phyloP scores from a whole-genome alignment of 163 green algal genomes.

The Prototheca stagnorum region DNA sequence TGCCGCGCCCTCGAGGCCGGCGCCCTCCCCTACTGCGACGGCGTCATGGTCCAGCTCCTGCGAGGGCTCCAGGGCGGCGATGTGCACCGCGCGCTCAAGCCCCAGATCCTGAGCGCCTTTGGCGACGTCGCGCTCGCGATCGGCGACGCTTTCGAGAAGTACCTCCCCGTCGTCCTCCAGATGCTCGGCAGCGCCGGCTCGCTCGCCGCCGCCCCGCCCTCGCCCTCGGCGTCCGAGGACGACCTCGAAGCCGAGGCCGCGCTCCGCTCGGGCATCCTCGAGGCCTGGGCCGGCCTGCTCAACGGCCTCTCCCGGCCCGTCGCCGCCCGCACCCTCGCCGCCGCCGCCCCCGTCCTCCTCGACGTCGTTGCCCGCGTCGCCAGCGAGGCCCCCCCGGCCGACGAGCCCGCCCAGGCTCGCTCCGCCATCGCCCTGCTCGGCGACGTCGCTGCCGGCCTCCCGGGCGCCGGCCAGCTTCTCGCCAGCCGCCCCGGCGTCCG shows the following conservation, averaged over 20 bases:
- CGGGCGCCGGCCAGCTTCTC: slow-evolving; percentile 15
- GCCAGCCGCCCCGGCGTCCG: slow-evolving; percentile 19
- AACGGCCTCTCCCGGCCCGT: slow-evolving; percentile 48
- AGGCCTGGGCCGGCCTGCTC: slow-evolving; percentile 87
- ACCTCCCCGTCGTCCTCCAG: slow-evolving; percentile 34
- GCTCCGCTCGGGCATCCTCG: slow-evolving; percentile 76
- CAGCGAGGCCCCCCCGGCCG: neutral
- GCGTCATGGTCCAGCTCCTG: slow-evolving; percentile 62
- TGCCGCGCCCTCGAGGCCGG: slow-evolving; percentile 60
- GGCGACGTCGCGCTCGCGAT: slow-evolving; percentile 87
- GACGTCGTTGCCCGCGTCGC: slow-evolving; percentile 52
- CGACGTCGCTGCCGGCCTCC: slow-evolving; percentile 37
- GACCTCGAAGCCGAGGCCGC: slow-evolving; percentile 71
- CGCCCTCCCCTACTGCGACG: slow-evolving; percentile 68
- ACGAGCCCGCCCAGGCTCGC: slow-evolving; percentile 19
- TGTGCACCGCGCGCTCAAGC: slow-evolving; percentile 89
- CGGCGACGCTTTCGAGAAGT: slow-evolving; percentile 55
- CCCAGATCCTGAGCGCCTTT: slow-evolving; percentile 79
- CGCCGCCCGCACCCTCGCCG: slow-evolving; percentile 25
- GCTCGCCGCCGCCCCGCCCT: slow-evolving; percentile 42
- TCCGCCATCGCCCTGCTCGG: slow-evolving; percentile 54
- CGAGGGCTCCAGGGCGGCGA: slow-evolving; percentile 20
- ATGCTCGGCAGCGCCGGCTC: slow-evolving; percentile 35
- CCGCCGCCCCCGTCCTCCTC: slow-evolving; percentile 30
- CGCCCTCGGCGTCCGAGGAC: slow-evolving; percentile 16